Evolutionary conservation across 108 stramenopile genomes (phyloP), one percentile per base, ranked within the genome.

Genomic region (Stephanodiscus minutulus): DNA sequence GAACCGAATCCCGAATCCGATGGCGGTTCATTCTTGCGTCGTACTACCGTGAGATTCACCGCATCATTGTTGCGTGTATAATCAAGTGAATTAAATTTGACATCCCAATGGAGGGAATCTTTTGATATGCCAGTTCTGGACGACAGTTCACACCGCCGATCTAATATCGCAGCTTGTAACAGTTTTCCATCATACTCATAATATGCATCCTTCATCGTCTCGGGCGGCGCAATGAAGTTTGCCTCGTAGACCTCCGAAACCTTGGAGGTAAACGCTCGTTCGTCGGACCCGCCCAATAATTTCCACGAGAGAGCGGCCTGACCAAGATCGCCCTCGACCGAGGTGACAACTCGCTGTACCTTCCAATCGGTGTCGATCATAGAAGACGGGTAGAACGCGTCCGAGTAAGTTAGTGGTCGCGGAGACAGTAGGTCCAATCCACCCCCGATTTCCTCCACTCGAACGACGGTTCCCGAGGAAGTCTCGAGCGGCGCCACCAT

Each of bases 251-350:
- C 31, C 68, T 85, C 83, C 13, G 71, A 62, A 29, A 55, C 36
- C 27, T 70, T 60, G 44, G 67, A 67, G 28, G 61, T 61, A 20
- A 74, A 68, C 13, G 49, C 55, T 15, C 33, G 48, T 52, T 22
- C 52, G 46, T 53, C 80, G 31, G 44, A 64, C 12, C 89, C 89
- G 28, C 89, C 87, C 33, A 90, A 46, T 13, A 63, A 60, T 39
- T 72, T 73, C 82, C 84, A 90, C 0, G 81, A 85, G 41, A 61
- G 18, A 21, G 72, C 70, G 24, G 89, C 86, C 65, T 86, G 85
- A 17, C 73, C 85, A 15, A 39, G 37, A 66, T 90, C 85, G 5
- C 86, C 89, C 54, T 90, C 86, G 11, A 84, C 73, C 11, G 67
- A 64, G 5, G 74, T 79, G 11, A 84, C 81, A 9, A 79, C 69